Evolutionary conservation across 1,139 yeast species (phyloP), one percentile per base, ranked within the genome.

Genomic region (Scheffersomyces cryptocercus): DNA sequence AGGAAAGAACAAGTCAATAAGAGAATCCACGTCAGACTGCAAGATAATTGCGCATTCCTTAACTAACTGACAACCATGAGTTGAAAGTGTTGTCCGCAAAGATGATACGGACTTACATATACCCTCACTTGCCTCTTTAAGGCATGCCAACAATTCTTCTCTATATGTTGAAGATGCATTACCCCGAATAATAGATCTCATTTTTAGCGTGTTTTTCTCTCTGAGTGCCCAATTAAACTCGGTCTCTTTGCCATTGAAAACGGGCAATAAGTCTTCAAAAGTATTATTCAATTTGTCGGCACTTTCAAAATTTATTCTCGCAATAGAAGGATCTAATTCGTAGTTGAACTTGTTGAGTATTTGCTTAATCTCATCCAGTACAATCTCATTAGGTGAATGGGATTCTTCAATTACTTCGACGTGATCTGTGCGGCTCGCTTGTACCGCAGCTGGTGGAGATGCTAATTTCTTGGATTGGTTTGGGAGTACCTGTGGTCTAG

Each of bases 211-310:
- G 44, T 69, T 70, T 44, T 76, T 75, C 54, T 91, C 97, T 56
- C 99, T 75, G 1, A 60, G 55, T 24, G 73, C 67, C 99, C 99
- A 93, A 58, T 93, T 93, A 48, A 75, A 76, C 58, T 95, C 99
- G 0, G 96, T 85, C 62, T 95, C 99, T 55, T 85, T 89, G 2
- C 84, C 85, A n/a, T 75, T 77, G 56, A 93, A 88, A 12, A 63
- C 62, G 1, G 68, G 62, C 1, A 48, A 24, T 32, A 65, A 48
- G 1, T 56, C 58, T 10, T 54, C 50, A 9, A 62, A 41, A 5
- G 51, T 45, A 11, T 43, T 45, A 31, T 51, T 44, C 20, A 72
- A 46, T 2, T 52, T 50, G 9, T 60, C 58, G 1, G 50, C 40
- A 36, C 46, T 48, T 2, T 39, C 31, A 3, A 65, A 48, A 32